Evolutionary conservation across 805 yeast species (phyloP).

Genomic region (Torulaspora microellipsoides): DNA sequence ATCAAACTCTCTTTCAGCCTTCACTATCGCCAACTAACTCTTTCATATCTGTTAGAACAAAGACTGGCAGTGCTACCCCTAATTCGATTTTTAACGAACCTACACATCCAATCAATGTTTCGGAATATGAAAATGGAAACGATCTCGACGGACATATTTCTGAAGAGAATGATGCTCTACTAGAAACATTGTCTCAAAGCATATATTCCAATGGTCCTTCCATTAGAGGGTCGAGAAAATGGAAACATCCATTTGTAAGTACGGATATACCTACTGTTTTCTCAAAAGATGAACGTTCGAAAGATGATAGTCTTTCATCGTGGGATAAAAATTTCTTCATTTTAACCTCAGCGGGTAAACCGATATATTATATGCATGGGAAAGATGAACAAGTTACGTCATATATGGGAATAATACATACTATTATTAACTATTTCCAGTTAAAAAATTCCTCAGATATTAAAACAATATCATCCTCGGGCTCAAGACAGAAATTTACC

Average conservation of each 20-base stretch:
- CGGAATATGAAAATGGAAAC: neutral
- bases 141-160: neutral
- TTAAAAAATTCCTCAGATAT: constrained; percentile 36
- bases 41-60: neutral
- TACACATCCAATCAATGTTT: neutral
- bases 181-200: constrained; percentile 20
- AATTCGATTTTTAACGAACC: neutral
- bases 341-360: constrained; percentile 82
- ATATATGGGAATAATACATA: constrained; percentile 75
- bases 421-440: constrained; percentile 68
- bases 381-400: constrained; percentile 61
- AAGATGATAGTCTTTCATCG: neutral
- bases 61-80: neutral
- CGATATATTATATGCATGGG: constrained; percentile 76
- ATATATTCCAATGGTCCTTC: constrained; percentile 20
- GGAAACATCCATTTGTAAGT: constrained; percentile 23
- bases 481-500: constrained; percentile 38
- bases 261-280: constrained; percentile 31
- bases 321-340: constrained; percentile 67
- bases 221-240: constrained; percentile 2
- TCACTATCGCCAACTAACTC: constrained; percentile 1
- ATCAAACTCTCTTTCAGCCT: constrained; percentile 13
- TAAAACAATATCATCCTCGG: constrained; percentile 40
- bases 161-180: constrained; percentile 3
- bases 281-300: neutral